phyloP scores from a whole-genome alignment of 768 basidiomycete genomes.

The Lanmaoa rubissima region DNA sequence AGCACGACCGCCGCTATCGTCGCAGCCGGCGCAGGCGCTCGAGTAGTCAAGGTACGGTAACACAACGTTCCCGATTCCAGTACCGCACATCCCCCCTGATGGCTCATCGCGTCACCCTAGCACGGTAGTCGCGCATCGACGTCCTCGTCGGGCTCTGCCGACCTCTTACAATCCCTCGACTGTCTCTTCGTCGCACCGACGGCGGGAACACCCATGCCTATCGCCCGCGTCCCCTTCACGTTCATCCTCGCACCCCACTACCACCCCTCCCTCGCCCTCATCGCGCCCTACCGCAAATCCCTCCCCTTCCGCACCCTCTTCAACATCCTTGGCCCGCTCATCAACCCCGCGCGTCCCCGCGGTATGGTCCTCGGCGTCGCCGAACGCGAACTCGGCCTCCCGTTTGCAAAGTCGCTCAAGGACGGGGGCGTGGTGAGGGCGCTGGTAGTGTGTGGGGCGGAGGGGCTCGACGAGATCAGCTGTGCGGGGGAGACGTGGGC shows the following conservation, averaged over 20 bases:
- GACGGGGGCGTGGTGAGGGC: constrained; percentile 79
- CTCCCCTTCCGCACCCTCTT: constrained; percentile 96
- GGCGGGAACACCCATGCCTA: constrained; percentile 37
- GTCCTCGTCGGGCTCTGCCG: constrained; percentile 91
- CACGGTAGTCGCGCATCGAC: constrained; percentile 91
- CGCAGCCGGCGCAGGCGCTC: constrained; percentile 90
- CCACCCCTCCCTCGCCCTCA: constrained; percentile 78
- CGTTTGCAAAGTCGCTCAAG: constrained; percentile 74
- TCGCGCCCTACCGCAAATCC: constrained; percentile 81
- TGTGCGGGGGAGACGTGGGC: constrained; percentile 86
- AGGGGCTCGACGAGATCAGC: constrained; percentile 92
- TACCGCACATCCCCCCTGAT: background rate
- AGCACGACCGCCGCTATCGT: constrained; percentile 93
- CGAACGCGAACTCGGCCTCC: constrained; percentile 71
- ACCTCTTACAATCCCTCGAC: constrained; percentile 81
- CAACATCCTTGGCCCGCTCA: constrained; percentile 91
- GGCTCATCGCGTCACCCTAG: constrained; percentile 39
- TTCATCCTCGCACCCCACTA: constrained; percentile 95
- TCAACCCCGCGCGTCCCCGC: constrained; percentile 84
- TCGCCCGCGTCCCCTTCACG: constrained; percentile 75
- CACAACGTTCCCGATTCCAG: background rate
- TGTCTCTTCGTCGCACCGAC: constrained; percentile 71
- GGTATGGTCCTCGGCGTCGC: constrained; percentile 94
- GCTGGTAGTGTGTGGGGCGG: constrained; percentile 90
- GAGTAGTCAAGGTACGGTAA: constrained; percentile 78